Base-by-base conservation (phyloP, 495 filamentous ascomycete species). In the Xylaria scruposa region DNA sequence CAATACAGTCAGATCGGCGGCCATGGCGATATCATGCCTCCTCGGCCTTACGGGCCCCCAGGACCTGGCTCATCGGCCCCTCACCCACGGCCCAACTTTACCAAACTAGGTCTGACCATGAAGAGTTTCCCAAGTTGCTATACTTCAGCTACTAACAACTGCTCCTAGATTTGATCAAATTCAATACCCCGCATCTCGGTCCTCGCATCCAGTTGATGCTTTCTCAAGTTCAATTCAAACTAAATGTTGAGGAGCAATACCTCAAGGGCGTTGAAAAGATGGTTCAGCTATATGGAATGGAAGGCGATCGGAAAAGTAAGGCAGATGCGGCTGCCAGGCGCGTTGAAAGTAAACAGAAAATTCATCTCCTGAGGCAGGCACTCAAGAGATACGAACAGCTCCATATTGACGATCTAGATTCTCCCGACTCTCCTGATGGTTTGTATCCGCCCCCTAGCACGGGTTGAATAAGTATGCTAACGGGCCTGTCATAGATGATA, bases 241-340 rank as follows among this genome's bases (percentile, higher is more conserved):
- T 98, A 59, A 98, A 95, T 76, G 97, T 99, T 47, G 96, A 99
- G 83, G 97, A 98, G 78, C 96, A 99, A 82, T 99, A 99, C 83
- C 96, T 98, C 76, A 97, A 97, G 72, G 96, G 96, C 71, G 95
- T 99, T 74, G 97, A 99, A 82, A 99, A 99, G 86, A 99, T 99
- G 97, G 93, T 97, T 53, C 93, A 94, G 80, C 86, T 98, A 54
- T 99, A 99, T 78, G 91, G 96, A 80, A 94, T 98, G 84, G 96
- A 98, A 81, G 95, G 96, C n/a, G 96, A 99, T 77, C 90, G 94
- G 70, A 98, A 97, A 84, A 97, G 94, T 83, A 93, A 90, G 75
- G 89, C 92, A 64, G 96, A 99, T 83, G 97, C 96, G 31, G 93
- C 97, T 77, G 92, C 90, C 42, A 89, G 91, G 78, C 88, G 93